Evolutionary conservation across 495 filamentous ascomycete species (phyloP), one percentile per base, ranked within the genome.

Genomic region (Aspergillus ostianus): DNA sequence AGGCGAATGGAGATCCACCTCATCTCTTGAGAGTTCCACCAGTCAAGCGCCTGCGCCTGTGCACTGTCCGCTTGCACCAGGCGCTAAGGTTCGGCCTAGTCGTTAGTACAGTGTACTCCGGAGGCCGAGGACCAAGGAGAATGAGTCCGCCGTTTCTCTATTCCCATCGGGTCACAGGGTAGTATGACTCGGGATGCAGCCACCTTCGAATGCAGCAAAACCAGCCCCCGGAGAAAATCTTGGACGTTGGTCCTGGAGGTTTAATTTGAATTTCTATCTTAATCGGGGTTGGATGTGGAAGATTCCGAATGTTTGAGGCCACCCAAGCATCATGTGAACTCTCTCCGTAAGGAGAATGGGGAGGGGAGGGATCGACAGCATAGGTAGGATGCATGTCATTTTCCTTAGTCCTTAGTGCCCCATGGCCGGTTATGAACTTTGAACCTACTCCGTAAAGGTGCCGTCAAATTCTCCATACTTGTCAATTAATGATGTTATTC

Each of bases 31-130:
- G 51, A 20, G 13, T 15, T 54, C 54, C 60, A 62, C 63, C 53
- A 61, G 51, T 57, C 20, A 21, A 55, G 53, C 19, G 52, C 47
- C 57, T 49, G 57, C 56, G 44, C 53, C 57, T 53, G 62, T 64
- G 56, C 62, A 58, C 56, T 55, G 61, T 55, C 57, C 61, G 53
- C 60, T 51, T 61, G 55, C 58, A 64, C 61, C 46, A 55, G 27
- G n/a, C 21, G 20, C 27, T 44, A 21, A 15, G 32, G 13, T 46
- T 54, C 52, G 19, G 52, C 52, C 45, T 44, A 20, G 41, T 17
- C 10, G 41, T 21, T 21, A 26, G 21, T 45, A 54, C 26, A 23
- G 52, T 18, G 19, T 20, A 29, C 18, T 32, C 36, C 10, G 13
- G 9, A 13, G 8, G 10, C 10, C 12, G 9, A 15, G 13, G 36